Percentiles rank a stretch among this genome's conserved stretches.
These are phyloP conservation scores for Rutstroemia sp. DNA, from an alignment of 2,329 filamentous ascomycete species.

Conservation along the genomic window DNA sequence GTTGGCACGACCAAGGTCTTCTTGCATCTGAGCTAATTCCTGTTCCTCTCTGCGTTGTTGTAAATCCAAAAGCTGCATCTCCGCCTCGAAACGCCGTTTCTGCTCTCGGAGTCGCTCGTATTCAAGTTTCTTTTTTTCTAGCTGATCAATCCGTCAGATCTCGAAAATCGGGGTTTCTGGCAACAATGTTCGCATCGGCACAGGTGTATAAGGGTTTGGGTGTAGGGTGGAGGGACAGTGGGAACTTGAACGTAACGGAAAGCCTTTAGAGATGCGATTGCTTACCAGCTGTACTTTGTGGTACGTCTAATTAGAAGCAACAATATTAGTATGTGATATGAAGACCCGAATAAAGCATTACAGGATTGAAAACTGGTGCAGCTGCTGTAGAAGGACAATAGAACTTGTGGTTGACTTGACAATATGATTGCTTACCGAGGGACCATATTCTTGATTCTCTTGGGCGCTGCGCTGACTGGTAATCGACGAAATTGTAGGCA, in stretches of 20 bases:
- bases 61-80: constrained; percentile 84
- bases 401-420: constrained; percentile 12
- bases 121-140: constrained; percentile 89
- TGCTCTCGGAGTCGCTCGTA: constrained; percentile 88
- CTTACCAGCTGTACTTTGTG: constrained; percentile 75
- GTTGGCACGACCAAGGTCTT: constrained; percentile 58
- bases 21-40: constrained; percentile 78
- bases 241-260: background rate
- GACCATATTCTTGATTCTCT: constrained; percentile 27
- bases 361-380: too few relatives aligned
- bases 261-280: constrained; percentile 5
- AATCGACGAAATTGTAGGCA: constrained; percentile 58
- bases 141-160: constrained; percentile 47
- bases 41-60: constrained; percentile 77
- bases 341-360: too few relatives aligned
- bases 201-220: background rate
- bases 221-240: background rate
- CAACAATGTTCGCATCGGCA: too few relatives aligned
- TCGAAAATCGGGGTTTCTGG: background rate
- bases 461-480: constrained; percentile 23
- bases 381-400: constrained; percentile 12
- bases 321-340: constrained; percentile 15
- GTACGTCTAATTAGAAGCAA: constrained; percentile 41
- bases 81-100: constrained; percentile 80
- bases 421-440: constrained; percentile 26